Percentiles rank a stretch among this genome's conserved stretches.
phyloP scores from a whole-genome alignment of 2,329 filamentous ascomycete genomes.

The Aspergillus vadensis region DNA sequence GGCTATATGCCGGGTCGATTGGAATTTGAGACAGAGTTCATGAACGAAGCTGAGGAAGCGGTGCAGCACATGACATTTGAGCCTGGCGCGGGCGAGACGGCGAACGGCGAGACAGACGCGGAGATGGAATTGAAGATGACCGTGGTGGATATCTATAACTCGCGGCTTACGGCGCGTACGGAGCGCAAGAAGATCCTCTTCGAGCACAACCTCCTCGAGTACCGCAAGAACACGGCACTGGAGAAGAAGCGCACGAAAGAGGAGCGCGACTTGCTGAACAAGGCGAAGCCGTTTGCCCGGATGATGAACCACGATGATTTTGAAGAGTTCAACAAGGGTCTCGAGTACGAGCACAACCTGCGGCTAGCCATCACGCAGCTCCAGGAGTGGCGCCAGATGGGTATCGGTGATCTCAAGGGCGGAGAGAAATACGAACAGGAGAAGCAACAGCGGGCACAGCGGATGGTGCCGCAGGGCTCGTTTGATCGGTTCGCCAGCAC shows the following conservation, averaged over 20 bases:
- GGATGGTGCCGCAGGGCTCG: slow-evolving; percentile 68
- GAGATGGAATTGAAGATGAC: slow-evolving; percentile 98
- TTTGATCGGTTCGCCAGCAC: slow-evolving; percentile 81
- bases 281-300: slow-evolving; percentile 90
- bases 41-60: slow-evolving; percentile 96
- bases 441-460: slow-evolving; percentile 73
- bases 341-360: slow-evolving; percentile 88
- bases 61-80: slow-evolving; percentile 99
- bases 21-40: slow-evolving; percentile 96
- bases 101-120: slow-evolving; percentile 84
- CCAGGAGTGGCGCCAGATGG: slow-evolving; percentile 87
- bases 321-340: slow-evolving; percentile 77
- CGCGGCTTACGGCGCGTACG: slow-evolving; percentile 81
- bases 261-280: slow-evolving; percentile 85
- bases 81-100: slow-evolving; percentile 88
- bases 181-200: slow-evolving; percentile 97
- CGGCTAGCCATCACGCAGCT: slow-evolving; percentile 86
- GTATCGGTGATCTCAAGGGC: slow-evolving; percentile 79
- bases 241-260: slow-evolving; percentile 98
- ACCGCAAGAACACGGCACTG: slow-evolving; percentile 81
- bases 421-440: slow-evolving; percentile 93
- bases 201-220: slow-evolving; percentile 90
- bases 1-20: slow-evolving; percentile 97
- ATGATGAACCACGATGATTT: slow-evolving; percentile 97
- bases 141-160: slow-evolving; percentile 98